Evolutionary conservation across 2,329 filamentous ascomycete genomes (phyloP).

Genomic region (Fusarium sulawesiense): DNA sequence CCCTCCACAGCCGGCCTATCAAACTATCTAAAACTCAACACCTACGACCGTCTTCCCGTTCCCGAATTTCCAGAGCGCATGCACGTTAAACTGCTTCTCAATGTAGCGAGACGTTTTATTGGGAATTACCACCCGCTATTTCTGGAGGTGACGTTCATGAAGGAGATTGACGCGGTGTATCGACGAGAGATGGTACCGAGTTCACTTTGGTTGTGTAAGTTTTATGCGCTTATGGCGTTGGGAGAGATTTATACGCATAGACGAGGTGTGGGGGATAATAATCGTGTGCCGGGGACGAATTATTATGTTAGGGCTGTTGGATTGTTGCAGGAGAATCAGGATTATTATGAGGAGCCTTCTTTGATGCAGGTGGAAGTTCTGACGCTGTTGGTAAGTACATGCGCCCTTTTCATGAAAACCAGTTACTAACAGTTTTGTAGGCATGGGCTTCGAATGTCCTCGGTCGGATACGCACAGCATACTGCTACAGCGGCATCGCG

Average conservation of each 20-base stretch:
- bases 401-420: too few relatives aligned
- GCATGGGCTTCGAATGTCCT: slow-evolving; percentile 51
- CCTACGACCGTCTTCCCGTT: neutral
- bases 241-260: slow-evolving; percentile 58
- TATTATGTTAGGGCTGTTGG: slow-evolving; percentile 57
- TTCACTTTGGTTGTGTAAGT: slow-evolving; percentile 54
- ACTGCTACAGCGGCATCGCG: slow-evolving; percentile 49
- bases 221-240: slow-evolving; percentile 58
- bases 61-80: slow-evolving; percentile 44
- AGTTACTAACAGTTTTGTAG: too few relatives aligned
- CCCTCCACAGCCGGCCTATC: slow-evolving; percentile 45
- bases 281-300: slow-evolving; percentile 54
- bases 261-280: slow-evolving; percentile 43
- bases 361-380: slow-evolving; percentile 58
- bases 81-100: slow-evolving; percentile 47
- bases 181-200: slow-evolving; percentile 48
- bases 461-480: slow-evolving; percentile 50
- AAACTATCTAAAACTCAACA: slow-evolving; percentile 41
- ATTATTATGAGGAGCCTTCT: slow-evolving; percentile 57
- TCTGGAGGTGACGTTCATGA: slow-evolving; percentile 53
- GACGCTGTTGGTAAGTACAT: slow-evolving; percentile 38
- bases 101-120: slow-evolving; percentile 47
- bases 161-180: slow-evolving; percentile 51
- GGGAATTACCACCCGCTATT: slow-evolving; percentile 49
- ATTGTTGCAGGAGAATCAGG: slow-evolving; percentile 50